phyloP scores from a whole-genome alignment of 805 yeast species.

The Saturnispora sanitii region DNA sequence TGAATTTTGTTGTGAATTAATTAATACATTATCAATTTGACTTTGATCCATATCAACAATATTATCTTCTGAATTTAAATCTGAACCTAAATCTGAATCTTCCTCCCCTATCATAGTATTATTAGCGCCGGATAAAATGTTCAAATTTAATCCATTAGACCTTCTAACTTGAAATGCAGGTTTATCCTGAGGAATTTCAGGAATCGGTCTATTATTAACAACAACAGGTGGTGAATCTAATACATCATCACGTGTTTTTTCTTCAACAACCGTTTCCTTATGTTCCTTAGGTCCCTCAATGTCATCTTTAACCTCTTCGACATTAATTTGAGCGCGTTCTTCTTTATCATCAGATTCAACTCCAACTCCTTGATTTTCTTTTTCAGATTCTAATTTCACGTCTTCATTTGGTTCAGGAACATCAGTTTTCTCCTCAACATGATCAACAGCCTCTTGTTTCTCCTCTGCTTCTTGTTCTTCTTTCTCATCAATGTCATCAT shows the following conservation, averaged over 20 bases:
- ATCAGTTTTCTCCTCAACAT: neutral
- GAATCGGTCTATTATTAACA: neutral
- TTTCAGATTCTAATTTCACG: neutral
- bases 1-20: neutral
- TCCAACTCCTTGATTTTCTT: neutral
- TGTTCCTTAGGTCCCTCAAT: neutral
- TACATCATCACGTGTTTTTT: too few species aligned
- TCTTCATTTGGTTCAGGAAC: neutral
- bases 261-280: neutral
- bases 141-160: constrained; percentile 3
- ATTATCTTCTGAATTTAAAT: constrained; percentile 1
- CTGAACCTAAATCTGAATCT: neutral
- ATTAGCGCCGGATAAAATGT: neutral
- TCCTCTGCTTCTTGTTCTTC: neutral
- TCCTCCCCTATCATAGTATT: too few species aligned
- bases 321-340: too few species aligned
- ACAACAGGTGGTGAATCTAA: too few species aligned
- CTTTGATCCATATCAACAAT: neutral
- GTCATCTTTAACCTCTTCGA: neutral
- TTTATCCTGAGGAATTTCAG: neutral
- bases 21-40: neutral
- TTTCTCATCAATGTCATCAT: neutral
- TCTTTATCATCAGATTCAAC: neutral
- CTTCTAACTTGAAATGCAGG: neutral
- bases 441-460: neutral